Evolutionary conservation across 768 basidiomycete species (phyloP).

Genomic region (Hygrophorus pudorinus): DNA sequence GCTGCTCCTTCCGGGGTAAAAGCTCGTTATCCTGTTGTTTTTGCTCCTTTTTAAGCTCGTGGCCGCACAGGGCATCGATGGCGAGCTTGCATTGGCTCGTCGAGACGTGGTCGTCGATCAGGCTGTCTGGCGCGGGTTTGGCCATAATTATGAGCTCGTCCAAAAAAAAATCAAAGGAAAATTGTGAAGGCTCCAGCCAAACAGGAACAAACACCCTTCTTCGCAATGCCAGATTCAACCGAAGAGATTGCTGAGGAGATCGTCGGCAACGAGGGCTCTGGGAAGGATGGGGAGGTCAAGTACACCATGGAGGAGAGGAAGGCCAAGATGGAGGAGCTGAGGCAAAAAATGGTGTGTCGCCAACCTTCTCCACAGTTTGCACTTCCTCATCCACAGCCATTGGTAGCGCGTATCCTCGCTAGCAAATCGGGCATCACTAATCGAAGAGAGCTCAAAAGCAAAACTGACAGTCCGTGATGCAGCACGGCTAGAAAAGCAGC

Average conservation of each 20-base stretch:
- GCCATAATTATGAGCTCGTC: not conserved
- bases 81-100: conserved; percentile 67
- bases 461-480: conserved; percentile 73
- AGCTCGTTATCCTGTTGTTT: conserved; percentile 67
- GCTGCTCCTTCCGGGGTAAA: conserved; percentile 67
- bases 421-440: conserved; percentile 77
- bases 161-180: too few relatives aligned
- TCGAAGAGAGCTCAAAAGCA: conserved; percentile 74
- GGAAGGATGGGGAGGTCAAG: conserved; percentile 11
- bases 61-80: conserved; percentile 63
- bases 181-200: too few relatives aligned
- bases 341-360: conserved; percentile 68
- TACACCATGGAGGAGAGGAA: conserved; percentile 58
- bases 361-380: not conserved
- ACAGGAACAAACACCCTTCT: too few relatives aligned
- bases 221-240: too few relatives aligned
- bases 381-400: conserved; percentile 4
- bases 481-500: conserved; percentile 79
- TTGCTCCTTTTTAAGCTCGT: conserved; percentile 55
- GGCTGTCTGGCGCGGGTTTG: conserved; percentile 34
- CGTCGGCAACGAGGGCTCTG: conserved; percentile 14
- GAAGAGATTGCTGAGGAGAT: conserved; percentile 10
- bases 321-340: conserved; percentile 65
- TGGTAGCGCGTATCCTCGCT: conserved; percentile 61
- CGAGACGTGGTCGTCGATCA: conserved; percentile 67